Evolutionary conservation across 495 filamentous ascomycete genomes (phyloP).

Genomic region (Neurospora cerealis): DNA sequence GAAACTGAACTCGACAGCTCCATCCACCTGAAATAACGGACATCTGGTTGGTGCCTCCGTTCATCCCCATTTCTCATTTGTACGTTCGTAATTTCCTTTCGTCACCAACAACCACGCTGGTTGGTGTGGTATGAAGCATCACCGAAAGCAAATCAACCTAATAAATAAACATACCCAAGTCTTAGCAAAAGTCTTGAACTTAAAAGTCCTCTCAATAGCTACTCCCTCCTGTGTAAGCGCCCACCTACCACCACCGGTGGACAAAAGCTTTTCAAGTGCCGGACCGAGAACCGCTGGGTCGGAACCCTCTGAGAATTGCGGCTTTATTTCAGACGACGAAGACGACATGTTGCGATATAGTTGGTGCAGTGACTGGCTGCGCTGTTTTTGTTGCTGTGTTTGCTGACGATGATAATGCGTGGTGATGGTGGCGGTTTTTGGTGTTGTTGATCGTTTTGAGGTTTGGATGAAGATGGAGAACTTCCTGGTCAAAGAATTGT

Average conservation of each 20-base stretch:
- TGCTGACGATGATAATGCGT: background rate
- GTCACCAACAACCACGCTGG: background rate
- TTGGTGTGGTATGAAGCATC: no score
- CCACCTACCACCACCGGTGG: constrained; percentile 37
- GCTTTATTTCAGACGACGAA: background rate
- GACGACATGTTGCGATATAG: background rate
- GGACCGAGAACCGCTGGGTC: constrained; percentile 16
- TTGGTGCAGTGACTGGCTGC: background rate
- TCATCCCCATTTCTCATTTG: background rate
- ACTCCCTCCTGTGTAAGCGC: constrained; percentile 36
- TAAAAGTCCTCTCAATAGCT: constrained; percentile 47
- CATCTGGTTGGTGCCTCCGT: no score
- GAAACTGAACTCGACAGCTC: no score
- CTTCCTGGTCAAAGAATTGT: background rate
- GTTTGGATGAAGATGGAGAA: background rate
- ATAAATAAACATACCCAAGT: constrained; percentile 45
- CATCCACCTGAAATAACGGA: no score
- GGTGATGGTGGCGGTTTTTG: background rate
- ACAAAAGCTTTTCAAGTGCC: constrained; percentile 6
- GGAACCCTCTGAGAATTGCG: constrained; percentile 22
- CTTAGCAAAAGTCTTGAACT: constrained; percentile 52
- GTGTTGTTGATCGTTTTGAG: background rate
- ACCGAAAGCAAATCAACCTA: background rate
- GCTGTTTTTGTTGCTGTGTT: background rate
- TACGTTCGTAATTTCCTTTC: background rate